These are phyloP conservation scores for Nothophytophthora sp. DNA, from an alignment of 352 stramenopile species.

Conservation along the genomic window DNA sequence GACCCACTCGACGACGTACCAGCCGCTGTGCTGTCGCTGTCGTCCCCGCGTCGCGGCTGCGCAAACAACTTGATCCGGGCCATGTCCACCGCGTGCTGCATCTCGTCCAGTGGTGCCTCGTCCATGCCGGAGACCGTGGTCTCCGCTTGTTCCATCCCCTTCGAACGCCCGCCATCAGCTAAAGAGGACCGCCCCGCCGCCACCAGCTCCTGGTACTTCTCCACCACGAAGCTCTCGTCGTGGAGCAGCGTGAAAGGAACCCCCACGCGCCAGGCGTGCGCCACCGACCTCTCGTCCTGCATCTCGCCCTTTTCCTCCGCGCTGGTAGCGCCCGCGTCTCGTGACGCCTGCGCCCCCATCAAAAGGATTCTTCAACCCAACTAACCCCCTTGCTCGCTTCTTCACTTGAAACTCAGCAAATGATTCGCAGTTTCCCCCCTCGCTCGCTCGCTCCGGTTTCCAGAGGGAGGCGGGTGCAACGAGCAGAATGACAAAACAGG, in stretches of 20 bases:
- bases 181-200: constrained; percentile 1
- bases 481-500: too few relatives aligned
- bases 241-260: constrained; percentile 71
- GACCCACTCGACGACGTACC: too few relatives aligned
- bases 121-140: constrained; percentile 51
- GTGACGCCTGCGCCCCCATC: constrained; percentile 32
- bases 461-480: too few relatives aligned
- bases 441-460: too few relatives aligned
- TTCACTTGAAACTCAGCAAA: constrained; percentile 3
- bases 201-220: constrained; percentile 63
- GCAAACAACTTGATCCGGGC: constrained; percentile 60
- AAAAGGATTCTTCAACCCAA: not conserved
- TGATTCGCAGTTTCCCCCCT: too few relatives aligned
- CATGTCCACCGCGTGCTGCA: constrained; percentile 56
- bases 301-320: not conserved
- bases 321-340: constrained; percentile 1
- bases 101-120: constrained; percentile 56
- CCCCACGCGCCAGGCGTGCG: constrained; percentile 48
- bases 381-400: not conserved
- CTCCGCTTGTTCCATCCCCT: constrained; percentile 20
- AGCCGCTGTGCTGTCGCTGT: not conserved
- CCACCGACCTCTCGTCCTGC: constrained; percentile 16
- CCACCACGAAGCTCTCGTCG: constrained; percentile 65
- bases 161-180: not conserved
- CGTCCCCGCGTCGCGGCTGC: constrained; percentile 7